These are phyloP conservation scores for Eucalyptus curtisii DNA, from an alignment of 345 rosid genomes.

Conservation along the genomic window DNA sequence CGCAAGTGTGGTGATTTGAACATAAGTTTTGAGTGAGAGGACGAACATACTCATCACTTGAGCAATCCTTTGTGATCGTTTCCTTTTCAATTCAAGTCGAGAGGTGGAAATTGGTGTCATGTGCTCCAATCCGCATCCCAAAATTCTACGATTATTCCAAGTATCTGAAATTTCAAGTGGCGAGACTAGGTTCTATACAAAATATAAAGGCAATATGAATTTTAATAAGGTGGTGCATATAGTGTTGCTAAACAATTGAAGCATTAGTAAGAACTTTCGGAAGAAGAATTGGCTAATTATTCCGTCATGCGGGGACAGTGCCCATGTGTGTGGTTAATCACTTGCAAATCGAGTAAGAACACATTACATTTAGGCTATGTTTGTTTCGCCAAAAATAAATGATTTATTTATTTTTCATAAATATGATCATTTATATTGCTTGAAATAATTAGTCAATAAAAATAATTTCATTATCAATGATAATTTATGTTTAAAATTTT, in stretches of 20 bases:
- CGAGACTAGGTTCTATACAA: neutral
- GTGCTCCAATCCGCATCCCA: neutral
- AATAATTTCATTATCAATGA: too few relatives aligned
- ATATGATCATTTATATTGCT: too few relatives aligned
- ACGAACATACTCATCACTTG: neutral
- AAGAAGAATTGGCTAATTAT: neutral
- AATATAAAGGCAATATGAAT: neutral
- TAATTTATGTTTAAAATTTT: too few relatives aligned
- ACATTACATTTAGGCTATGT: neutral
- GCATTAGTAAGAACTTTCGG: neutral
- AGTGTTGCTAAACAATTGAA: neutral
- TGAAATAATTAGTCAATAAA: too few relatives aligned
- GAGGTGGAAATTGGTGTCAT: neutral
- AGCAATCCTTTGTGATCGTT: neutral
- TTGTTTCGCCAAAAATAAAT: accelerated
- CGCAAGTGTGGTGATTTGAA: neutral
- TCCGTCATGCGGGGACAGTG: neutral
- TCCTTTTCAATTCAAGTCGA: neutral
- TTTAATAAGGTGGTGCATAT: neutral
- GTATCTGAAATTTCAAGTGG: neutral
- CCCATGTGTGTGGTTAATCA: neutral
- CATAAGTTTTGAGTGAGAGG: neutral
- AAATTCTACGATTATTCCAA: neutral
- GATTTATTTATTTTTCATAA: too few relatives aligned
- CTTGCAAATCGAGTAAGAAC: neutral